Evolutionary conservation across 176 grass and related monocot genomes (phyloP).

Genomic region (Panicum miliaceum): DNA sequence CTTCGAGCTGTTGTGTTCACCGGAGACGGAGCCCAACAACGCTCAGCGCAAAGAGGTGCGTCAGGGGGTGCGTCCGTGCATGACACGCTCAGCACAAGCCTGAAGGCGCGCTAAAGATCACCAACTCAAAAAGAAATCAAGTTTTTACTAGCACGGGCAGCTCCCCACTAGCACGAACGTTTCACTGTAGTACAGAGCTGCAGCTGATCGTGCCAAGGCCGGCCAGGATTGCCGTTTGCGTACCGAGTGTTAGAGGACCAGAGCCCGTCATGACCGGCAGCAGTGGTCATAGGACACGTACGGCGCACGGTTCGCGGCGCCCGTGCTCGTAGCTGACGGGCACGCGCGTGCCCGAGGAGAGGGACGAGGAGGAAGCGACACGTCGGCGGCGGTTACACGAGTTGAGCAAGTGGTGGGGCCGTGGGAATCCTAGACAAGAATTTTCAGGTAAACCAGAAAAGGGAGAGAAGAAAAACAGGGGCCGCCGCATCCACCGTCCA

Average conservation of each 20-base stretch:
- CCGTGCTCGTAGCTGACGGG: background rate
- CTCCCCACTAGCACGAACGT: no score
- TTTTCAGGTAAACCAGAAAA: background rate
- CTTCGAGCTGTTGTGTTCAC: no score
- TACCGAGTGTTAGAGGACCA: background rate
- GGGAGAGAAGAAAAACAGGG: no score
- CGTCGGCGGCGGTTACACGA: background rate
- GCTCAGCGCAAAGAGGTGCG: no score
- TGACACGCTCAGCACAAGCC: no score
- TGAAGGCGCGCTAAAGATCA: no score
- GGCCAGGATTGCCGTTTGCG: background rate
- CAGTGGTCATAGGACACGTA: background rate
- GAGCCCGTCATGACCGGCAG: background rate
- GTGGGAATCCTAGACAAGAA: conserved; percentile 38
- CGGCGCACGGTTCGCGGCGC: background rate
- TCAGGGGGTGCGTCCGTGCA: no score
- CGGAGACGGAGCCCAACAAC: no score
- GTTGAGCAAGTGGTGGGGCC: background rate
- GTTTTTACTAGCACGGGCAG: no score
- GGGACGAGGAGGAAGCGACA: background rate
- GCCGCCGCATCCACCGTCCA: conserved; percentile 1
- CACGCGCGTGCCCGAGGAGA: background rate
- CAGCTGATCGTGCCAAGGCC: background rate
- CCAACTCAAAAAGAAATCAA: no score
- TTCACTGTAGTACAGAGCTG: background rate